These are phyloP conservation scores for Backusella circina DNA, from an alignment of 192 early-diverging fungal species.

Conservation along the genomic window DNA sequence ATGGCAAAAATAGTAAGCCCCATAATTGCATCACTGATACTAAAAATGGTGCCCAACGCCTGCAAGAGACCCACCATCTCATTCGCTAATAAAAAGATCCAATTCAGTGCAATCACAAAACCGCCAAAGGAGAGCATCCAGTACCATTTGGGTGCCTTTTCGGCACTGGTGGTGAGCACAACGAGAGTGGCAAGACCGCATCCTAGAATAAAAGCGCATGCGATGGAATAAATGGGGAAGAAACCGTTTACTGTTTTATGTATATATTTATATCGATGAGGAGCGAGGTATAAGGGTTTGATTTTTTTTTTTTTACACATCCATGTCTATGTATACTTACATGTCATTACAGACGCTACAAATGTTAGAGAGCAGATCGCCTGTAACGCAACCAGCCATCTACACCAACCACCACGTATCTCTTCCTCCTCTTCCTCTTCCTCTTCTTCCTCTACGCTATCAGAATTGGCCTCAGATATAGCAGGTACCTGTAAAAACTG, in stretches of 20 bases:
- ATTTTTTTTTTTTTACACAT: not conserved
- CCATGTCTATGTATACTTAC: conserved; percentile 23
- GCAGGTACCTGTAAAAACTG: not conserved
- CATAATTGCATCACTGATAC: conserved; percentile 76
- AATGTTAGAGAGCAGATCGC: conserved; percentile 51
- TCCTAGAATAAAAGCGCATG: conserved; percentile 29
- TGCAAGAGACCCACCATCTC: conserved; percentile 84
- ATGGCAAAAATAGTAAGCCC: conserved; percentile 84
- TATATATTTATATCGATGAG: no score
- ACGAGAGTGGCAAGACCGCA: conserved; percentile 17
- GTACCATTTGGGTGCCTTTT: conserved; percentile 41
- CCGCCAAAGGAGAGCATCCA: conserved; percentile 57
- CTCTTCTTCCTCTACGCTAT: not conserved
- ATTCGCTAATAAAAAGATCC: conserved; percentile 85
- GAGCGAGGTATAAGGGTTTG: not conserved
- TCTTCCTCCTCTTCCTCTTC: not conserved
- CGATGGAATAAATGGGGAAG: conserved; percentile 16
- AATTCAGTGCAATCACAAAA: conserved; percentile 73
- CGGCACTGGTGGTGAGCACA: conserved; percentile 19
- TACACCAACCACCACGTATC: conserved; percentile 41
- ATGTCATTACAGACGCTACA: conserved; percentile 31
- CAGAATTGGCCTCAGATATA: not conserved
- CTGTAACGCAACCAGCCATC: conserved; percentile 53
- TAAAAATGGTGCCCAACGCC: conserved; percentile 72
- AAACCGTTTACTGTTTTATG: conserved; percentile 12